phyloP scores from a whole-genome alignment of 306 rosid species.

The Quillaja saponaria region DNA sequence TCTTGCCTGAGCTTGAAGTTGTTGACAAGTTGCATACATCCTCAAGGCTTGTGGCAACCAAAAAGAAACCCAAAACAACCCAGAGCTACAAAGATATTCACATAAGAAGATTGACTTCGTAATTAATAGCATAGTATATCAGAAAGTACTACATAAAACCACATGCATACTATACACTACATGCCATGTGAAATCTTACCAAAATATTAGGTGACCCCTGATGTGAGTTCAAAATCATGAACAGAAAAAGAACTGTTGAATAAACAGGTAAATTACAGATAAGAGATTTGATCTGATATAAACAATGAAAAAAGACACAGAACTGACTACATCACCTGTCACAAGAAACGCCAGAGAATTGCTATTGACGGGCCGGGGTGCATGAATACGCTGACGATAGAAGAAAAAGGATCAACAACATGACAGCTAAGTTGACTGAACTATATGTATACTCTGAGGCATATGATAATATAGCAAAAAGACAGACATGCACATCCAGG shows the following conservation, averaged over 20 bases:
- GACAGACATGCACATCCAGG: neutral
- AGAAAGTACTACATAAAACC: no score
- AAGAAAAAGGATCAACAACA: constrained; percentile 5
- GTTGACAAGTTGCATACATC: constrained; percentile 99
- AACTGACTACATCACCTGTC: constrained; percentile 54
- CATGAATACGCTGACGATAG: constrained; percentile 59
- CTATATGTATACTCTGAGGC: no score
- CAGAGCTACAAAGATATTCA: constrained; percentile 59
- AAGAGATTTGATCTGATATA: neutral
- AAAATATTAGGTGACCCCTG: constrained; percentile 94
- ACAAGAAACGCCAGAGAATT: constrained; percentile 91
- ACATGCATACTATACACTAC: no score
- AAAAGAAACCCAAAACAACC: constrained; percentile 94
- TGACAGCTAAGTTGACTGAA: constrained; percentile 4
- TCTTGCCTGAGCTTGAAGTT: constrained; percentile 96
- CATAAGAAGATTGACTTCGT: neutral
- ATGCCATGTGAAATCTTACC: constrained; percentile 42
- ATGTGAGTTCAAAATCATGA: constrained; percentile 90
- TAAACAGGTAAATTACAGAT: neutral
- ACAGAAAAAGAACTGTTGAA: constrained; percentile 76
- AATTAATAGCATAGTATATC: no score
- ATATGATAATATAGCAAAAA: neutral
- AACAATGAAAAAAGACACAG: constrained; percentile 14
- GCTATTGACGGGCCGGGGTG: constrained; percentile 74
- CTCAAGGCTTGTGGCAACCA: constrained; percentile 93